Percentiles rank a stretch among this genome's conserved stretches.
Evolutionary conservation across 805 yeast species (phyloP).

Genomic region (Spathaspora boniae): DNA sequence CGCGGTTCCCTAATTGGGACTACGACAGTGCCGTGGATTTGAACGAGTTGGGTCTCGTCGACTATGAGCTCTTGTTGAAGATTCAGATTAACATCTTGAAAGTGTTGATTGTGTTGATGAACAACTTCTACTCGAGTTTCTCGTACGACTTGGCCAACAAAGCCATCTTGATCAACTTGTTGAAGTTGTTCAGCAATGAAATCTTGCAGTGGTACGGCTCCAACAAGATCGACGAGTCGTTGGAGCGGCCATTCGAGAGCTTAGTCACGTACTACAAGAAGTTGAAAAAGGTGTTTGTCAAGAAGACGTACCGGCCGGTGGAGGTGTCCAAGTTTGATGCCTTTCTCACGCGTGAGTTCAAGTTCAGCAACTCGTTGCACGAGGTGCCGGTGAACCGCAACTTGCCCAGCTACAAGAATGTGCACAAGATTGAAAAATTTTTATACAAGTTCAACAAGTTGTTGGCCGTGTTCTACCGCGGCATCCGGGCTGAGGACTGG

Average conservation of each 20-base stretch:
- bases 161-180: conserved; percentile 55
- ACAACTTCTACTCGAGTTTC: conserved; percentile 73
- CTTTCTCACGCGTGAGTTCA: conserved; percentile 37
- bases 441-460: conserved; percentile 62
- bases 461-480: conserved; percentile 52
- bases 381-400: conserved; percentile 48
- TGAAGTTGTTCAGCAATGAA: conserved; percentile 67
- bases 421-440: conserved; percentile 55
- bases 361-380: conserved; percentile 36
- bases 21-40: conserved; percentile 34
- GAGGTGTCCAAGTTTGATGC: conserved; percentile 39
- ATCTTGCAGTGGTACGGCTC: conserved; percentile 48
- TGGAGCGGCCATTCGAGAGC: conserved; percentile 36
- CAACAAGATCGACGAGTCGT: conserved; percentile 31
- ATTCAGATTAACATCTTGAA: conserved; percentile 82
- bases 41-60: conserved; percentile 45
- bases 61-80: conserved; percentile 65
- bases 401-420: conserved; percentile 42
- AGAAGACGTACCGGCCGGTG: conserved; percentile 64
- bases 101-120: conserved; percentile 65
- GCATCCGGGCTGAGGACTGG: conserved; percentile 73
- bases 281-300: conserved; percentile 66
- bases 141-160: conserved; percentile 63
- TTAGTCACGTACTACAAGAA: conserved; percentile 53
- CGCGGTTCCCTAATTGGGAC: conserved; percentile 60